Evolutionary conservation across 2,329 filamentous ascomycete species (phyloP).

Genomic region (Penicillium corylophilum): DNA sequence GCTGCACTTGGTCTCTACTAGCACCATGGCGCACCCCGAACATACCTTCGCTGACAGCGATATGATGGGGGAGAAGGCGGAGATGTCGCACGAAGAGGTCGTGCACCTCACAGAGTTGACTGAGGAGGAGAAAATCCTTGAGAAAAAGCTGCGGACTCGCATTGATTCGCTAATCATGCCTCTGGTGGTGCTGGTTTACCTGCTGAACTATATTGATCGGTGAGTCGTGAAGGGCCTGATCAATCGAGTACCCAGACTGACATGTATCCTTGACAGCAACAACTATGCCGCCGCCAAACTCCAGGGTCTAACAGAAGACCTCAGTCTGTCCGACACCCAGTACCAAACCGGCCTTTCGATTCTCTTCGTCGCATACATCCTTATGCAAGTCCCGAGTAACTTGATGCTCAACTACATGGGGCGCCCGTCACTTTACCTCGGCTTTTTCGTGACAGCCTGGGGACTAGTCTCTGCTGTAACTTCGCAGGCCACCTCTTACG

Average conservation of each 20-base stretch:
- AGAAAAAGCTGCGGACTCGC: constrained; percentile 37
- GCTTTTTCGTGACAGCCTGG: constrained; percentile 48
- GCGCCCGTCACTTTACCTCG: constrained; percentile 45
- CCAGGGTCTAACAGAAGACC: constrained; percentile 42
- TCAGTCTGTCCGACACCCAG: constrained; percentile 34
- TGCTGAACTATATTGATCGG: constrained; percentile 46
- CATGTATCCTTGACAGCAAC: constrained; percentile 31
- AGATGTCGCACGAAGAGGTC: constrained; percentile 22
- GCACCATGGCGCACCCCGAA: constrained; percentile 10
- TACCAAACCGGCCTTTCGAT: constrained; percentile 46
- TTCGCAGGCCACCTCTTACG: constrained; percentile 43
- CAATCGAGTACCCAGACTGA: background rate
- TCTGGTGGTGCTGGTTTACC: constrained; percentile 40
- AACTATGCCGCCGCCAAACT: constrained; percentile 49
- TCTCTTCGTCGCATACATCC: constrained; percentile 47
- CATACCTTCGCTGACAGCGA: constrained; percentile 16
- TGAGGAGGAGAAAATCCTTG: constrained; percentile 35
- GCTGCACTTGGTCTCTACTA: background rate
- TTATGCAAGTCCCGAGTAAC: constrained; percentile 51
- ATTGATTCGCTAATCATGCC: constrained; percentile 43
- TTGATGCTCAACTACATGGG: constrained; percentile 45
- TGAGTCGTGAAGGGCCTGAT: constrained; percentile 12
- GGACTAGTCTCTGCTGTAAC: constrained; percentile 47
- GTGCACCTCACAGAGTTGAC: constrained; percentile 18
- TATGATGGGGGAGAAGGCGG: constrained; percentile 20